Base-by-base conservation (phyloP, 2,329 filamentous ascomycete species). In the Helotiales sp. region DNA sequence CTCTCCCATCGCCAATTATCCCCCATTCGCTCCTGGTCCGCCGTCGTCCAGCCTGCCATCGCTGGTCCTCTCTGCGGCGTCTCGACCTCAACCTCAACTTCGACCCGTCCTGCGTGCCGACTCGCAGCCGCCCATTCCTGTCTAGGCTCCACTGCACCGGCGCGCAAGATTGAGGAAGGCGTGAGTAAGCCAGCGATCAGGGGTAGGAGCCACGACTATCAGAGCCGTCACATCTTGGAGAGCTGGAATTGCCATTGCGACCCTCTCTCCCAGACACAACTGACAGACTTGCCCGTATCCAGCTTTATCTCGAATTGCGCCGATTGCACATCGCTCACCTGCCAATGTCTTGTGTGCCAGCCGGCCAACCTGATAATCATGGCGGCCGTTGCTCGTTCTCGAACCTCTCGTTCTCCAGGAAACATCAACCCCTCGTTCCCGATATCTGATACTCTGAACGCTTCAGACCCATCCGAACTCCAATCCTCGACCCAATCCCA, bases 381-480 rank as follows among this genome's bases (percentile, higher is more conserved):
- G 67, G 64, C 63, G 44, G 63, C 55, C 61, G 58, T 59, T 49
- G 48, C 55, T 52, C 55, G 46, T 54, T 51, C 55, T 42, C 29
- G 17, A 33, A 34, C 25, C 40, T 29, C 27, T 44, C 40, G 19
- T 19, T 22, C 22, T 34, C 54, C 22, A 58, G 44, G 33, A 53
- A 54, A 55, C 58, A 19, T 38, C 62, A 53, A 60, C 64, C 62
- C 62, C 63, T 65, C 65, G 53, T 54, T 54, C 55, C 61, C 56
- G 44, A 46, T 59, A 55, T 62, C 63, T 67, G 69, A 71, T 54
- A 70, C 69, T 63, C 59, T 60, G 58, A 58, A 63, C 61, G 68
- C 66, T 65, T 70, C 68, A 67, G 54, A 50, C 49, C 54, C 65
- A 67, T 66, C 64, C 58, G 62, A 69, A n/a, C 40, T 50, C 47